Base-by-base conservation (phyloP, 805 yeast species). In the Saccharomycopsis babjevae region DNA sequence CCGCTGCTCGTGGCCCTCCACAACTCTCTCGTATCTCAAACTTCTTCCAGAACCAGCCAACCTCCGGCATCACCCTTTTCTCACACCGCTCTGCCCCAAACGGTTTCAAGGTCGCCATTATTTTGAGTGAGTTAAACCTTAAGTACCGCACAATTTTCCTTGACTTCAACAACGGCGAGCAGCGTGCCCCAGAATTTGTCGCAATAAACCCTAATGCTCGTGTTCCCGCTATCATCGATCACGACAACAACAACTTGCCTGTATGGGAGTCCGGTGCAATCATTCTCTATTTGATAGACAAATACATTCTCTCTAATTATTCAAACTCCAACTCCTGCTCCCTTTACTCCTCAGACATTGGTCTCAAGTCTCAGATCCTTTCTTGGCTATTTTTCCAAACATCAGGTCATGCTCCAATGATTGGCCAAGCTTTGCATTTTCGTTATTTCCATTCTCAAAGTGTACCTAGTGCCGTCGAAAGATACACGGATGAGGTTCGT, bases 371-470 rank as follows among this genome's bases (percentile, higher is more conserved):
- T 2, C 93, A 87, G 71, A 89, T 92, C 61, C 80, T 83, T 63
- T 83, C 91, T 6, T 92, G 97, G 97, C 77, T 93, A 43, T 92
- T 89, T 69, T 92, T 92, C 77, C 98, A 92, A 74, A 90, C 97
- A 2, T 87, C 96, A 4, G 97, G 98, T 6, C 97, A 91, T 71
- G 96, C 97, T 0, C 97, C 97, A n/a, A 92, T 92, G 96, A 88
- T 92, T 67, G 97, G 97, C 20, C 97, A 92, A 73, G 97, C 97
- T 8, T 79, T 93, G 67, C 97, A 93, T 75, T 93, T 92, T 76
- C 80, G 92, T 69, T 90, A 89, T 71, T 90, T 92, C 78, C 97
- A 92, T 71, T 82, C 92, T 6, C 86, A 86, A 63, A 85, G 85
- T 59, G 90, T 92, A 1, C 90, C 93, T 20, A 82, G 90, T 62